Evolutionary conservation across 2,329 filamentous ascomycete genomes (phyloP), one percentile per base, ranked within the genome.

Genomic region (Fusarium neocosmosporiellum): DNA sequence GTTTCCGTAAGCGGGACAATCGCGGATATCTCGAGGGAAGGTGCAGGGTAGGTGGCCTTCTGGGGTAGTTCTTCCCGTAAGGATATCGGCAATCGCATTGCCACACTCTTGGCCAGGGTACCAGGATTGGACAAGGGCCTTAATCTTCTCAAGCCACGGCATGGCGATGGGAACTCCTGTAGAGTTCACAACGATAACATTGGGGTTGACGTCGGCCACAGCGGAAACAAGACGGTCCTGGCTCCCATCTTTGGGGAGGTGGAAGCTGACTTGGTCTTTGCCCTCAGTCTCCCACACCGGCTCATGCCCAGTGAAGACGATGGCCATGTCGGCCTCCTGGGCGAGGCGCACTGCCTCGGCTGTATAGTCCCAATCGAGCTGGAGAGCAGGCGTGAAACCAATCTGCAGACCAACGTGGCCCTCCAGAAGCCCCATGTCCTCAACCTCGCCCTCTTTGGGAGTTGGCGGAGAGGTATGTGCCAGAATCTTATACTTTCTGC

Each of bases 21-120:
- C 39, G 5, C 20, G n/a, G 8, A 43, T 43, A 5, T 22, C 20
- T 7, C 39, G 9, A 7, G 39, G 39, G 20, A 43, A 43, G 2
- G 39, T 43, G n/a, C 39, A 43, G 16, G 39, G 39, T 7, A 43
- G 10, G 20, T 43, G 39, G 8, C 39, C 39, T 43, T 43, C 39
- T 6, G 39, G 39, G 6, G 39, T 43, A n/a, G 39, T 43, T 43
- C 20, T 9, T 22, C 39, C 39, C 7, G 39, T 43, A 3, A 92
- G 82, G 0, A 92, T 86, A 71, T 92, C 90, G 4, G 88, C 88
- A 65, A 93, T 88, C 2, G 89, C 89, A 71, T 92, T 91, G 6
- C 90, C 91, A 37, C 87, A 87, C 80, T 92, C 91, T 75, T 92
- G 90, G 8, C 91, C 90, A 65, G 89, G 88, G 74, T 91, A 92